phyloP scores from a whole-genome alignment of 371 early-diverging fungal species.

The Syncephalastrum monosporum region DNA sequence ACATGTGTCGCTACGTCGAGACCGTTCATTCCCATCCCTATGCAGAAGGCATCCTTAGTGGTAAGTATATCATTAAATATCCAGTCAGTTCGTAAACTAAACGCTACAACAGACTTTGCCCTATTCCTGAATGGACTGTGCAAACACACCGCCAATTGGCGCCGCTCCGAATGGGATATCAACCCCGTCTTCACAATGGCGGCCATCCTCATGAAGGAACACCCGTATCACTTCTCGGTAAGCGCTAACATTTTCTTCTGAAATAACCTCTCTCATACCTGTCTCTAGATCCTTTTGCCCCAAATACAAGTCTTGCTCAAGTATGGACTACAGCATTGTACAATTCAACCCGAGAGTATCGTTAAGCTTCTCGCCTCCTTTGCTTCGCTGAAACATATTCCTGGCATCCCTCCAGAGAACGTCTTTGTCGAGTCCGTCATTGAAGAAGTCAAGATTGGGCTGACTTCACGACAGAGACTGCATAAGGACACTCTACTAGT shows the following conservation, averaged over 20 bases:
- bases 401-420: conserved; percentile 30
- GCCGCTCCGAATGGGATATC: conserved; percentile 53
- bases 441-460: conserved; percentile 38
- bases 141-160: conserved; percentile 51
- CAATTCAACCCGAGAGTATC: conserved; percentile 33
- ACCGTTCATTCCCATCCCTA: conserved; percentile 56
- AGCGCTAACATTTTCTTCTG: neutral
- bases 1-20: conserved; percentile 55
- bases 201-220: conserved; percentile 47
- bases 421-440: conserved; percentile 43
- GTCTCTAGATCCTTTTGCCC: conserved; percentile 32
- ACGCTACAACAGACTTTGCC: conserved; percentile 34
- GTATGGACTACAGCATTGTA: conserved; percentile 42
- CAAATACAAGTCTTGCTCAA: conserved; percentile 40
- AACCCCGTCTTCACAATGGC: conserved; percentile 53
- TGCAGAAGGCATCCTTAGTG: conserved; percentile 37
- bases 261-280: neutral
- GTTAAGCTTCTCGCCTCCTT: conserved; percentile 44
- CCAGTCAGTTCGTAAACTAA: neutral
- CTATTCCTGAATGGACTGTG: conserved; percentile 37
- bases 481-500: conserved; percentile 45
- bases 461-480: conserved; percentile 19
- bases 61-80: conserved; percentile 14
- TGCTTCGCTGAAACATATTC: conserved; percentile 25
- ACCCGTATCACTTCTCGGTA: conserved; percentile 45